Base-by-base conservation (phyloP, 257 asterid species). In the Leptodermis oblonga region DNA sequence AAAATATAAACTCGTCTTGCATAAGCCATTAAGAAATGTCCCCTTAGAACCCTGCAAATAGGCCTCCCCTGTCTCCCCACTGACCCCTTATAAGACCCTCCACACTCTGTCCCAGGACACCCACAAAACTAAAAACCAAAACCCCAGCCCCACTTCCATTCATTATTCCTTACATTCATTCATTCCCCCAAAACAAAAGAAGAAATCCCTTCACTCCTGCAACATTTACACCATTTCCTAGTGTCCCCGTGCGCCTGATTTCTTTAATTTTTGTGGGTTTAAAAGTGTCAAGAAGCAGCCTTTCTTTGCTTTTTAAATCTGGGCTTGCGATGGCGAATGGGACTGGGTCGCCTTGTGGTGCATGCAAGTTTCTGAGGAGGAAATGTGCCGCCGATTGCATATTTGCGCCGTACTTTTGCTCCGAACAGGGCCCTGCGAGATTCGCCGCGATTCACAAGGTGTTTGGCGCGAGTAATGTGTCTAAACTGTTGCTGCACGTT, bases 381-480 rank as follows among this genome's bases (percentile, higher is more conserved):
- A 92, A 90, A 42, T 92, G 98, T 53, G 89, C 91, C 5, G 79
- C 86, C 0, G 91, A 90, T 10, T 92, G 98, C 69, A 72, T 92
- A 0, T 92, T 90, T 62, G 95, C 97, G 6, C 98, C 98, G 0
- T 86, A 92, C 15, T 92, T 92, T 53, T 81, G 92, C 83, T 82
- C 97, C 10, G 98, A 92, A 25, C 96, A 88, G n/a, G 97, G 97
- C 0, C 86, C 98, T 30, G 88, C 95, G 4, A 77, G 95, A 33
- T 92, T 90, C 60, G 97, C 97, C 0, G 98, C 97, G 26, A 88
- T 92, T 9, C 98, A 92, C 62, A 92, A 92, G 77, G 98, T 92
- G 70, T 92, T 92, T 52, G 98, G 98, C 1, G 98, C 98, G 0
- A 90, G 98, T 84, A 92, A 92, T 49, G 95, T 88, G 6, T 88